These are phyloP conservation scores for Cryptosporidium canis DNA, from an alignment of 169 alveolate species.

Conservation along the genomic window DNA sequence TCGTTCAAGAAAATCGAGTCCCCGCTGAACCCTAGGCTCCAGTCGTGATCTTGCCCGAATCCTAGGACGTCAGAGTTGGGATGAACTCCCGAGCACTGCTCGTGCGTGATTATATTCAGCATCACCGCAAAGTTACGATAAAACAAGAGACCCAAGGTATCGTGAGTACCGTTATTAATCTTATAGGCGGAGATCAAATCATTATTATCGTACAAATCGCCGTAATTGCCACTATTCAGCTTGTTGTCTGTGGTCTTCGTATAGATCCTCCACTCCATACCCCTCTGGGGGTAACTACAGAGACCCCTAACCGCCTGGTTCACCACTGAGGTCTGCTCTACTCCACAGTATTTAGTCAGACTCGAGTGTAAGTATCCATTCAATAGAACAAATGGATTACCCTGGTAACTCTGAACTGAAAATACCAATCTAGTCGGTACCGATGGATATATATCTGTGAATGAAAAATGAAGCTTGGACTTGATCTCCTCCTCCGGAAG, in stretches of 20 bases:
- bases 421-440: constrained; percentile 18
- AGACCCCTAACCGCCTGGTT: constrained; percentile 51
- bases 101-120: constrained; percentile 29
- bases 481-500: constrained; percentile 20
- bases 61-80: constrained; percentile 10
- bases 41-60: background rate
- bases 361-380: constrained; percentile 56
- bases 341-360: constrained; percentile 37
- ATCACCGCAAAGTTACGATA: background rate
- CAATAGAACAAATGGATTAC: constrained; percentile 42
- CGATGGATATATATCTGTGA: constrained; percentile 55
- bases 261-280: constrained; percentile 16
- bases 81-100: constrained; percentile 44
- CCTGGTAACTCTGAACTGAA: constrained; percentile 32
- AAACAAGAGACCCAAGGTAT: constrained; percentile 46
- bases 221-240: constrained; percentile 22
- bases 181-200: constrained; percentile 47
- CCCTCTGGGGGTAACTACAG: constrained; percentile 28
- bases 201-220: constrained; percentile 22
- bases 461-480: constrained; percentile 24
- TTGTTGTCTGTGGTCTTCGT: constrained; percentile 9
- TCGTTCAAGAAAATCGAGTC: constrained; percentile 32
- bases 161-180: constrained; percentile 51
- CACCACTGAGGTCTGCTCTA: constrained; percentile 40
- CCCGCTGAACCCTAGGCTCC: constrained; percentile 50